Evolutionary conservation across 1,139 yeast genomes (phyloP).

Genomic region (Candida sp.): DNA sequence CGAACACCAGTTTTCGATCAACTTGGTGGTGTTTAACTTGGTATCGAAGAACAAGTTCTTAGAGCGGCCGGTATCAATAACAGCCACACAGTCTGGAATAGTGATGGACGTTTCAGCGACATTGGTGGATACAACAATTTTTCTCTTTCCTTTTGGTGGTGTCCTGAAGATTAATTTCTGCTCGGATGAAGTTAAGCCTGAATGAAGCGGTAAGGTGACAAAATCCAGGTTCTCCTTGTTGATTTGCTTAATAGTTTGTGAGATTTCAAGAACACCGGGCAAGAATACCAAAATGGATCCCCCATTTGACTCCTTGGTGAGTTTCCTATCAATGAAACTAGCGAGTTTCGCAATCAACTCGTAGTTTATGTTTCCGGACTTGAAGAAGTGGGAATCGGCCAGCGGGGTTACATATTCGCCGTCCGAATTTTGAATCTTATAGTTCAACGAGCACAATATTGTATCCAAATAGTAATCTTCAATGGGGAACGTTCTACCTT

Average conservation of each 20-base stretch:
- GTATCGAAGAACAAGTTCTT: slow-evolving; percentile 78
- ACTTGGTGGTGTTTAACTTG: slow-evolving; percentile 65
- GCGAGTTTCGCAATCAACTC: slow-evolving; percentile 68
- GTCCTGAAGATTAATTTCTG: slow-evolving; percentile 72
- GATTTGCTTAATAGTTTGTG: slow-evolving; percentile 40
- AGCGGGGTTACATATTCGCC: slow-evolving; percentile 53
- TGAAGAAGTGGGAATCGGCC: slow-evolving; percentile 67
- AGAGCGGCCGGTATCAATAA: slow-evolving; percentile 86
- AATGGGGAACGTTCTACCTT: slow-evolving; percentile 94
- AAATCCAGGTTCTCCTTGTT: slow-evolving; percentile 22
- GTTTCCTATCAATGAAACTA: slow-evolving; percentile 49
- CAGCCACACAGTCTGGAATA: slow-evolving; percentile 93
- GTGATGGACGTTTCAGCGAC: slow-evolving; percentile 91
- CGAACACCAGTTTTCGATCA: slow-evolving; percentile 88
- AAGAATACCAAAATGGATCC: slow-evolving; percentile 87
- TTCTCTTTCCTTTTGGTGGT: slow-evolving; percentile 60
- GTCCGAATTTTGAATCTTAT: slow-evolving; percentile 50
- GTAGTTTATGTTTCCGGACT: slow-evolving; percentile 71
- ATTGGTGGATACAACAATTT: slow-evolving; percentile 89
- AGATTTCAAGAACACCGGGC: slow-evolving; percentile 93
- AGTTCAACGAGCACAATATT: slow-evolving; percentile 58
- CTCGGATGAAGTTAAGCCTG: slow-evolving; percentile 83
- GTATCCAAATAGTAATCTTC: slow-evolving; percentile 73
- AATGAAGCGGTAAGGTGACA: slow-evolving; percentile 79
- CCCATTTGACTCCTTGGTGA: slow-evolving; percentile 40